These are phyloP conservation scores for Naematelia encephala DNA, from an alignment of 768 basidiomycete species.

Conservation along the genomic window DNA sequence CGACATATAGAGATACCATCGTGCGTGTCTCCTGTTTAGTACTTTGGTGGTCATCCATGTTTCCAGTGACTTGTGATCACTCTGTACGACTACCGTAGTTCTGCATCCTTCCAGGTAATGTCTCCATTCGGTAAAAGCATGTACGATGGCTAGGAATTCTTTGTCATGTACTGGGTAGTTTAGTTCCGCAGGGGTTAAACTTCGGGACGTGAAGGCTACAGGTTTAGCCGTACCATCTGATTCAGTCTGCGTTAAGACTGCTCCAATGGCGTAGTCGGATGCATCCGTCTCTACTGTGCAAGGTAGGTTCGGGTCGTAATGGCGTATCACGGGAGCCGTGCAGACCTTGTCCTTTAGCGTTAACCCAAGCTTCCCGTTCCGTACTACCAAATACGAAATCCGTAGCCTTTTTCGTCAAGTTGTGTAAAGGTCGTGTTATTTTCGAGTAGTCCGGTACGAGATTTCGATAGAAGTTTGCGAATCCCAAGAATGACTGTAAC, in stretches of 20 bases:
- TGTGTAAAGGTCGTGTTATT: slow-evolving; percentile 39
- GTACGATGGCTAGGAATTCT: slow-evolving; percentile 57
- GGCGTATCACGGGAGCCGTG: slow-evolving; percentile 18
- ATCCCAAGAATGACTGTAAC: slow-evolving; percentile 54
- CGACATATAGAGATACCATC: slow-evolving; percentile 49
- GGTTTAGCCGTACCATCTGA: slow-evolving; percentile 26
- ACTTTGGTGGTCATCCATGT: slow-evolving; percentile 30
- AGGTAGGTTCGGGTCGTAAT: slow-evolving; percentile 6
- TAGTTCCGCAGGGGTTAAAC: slow-evolving; percentile 42
- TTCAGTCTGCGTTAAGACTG: slow-evolving; percentile 37
- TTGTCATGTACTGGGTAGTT: slow-evolving; percentile 59
- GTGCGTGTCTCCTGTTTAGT: slow-evolving; percentile 54
- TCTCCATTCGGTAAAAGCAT: slow-evolving; percentile 21
- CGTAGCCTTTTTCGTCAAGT: slow-evolving; percentile 26
- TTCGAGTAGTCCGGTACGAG: slow-evolving; percentile 53
- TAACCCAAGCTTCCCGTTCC: slow-evolving; percentile 3
- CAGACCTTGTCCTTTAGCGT: slow-evolving; percentile 26
- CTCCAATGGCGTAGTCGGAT: slow-evolving; percentile 46
- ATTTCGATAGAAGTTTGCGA: slow-evolving; percentile 55
- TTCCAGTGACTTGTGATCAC: background rate
- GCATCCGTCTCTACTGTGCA: slow-evolving; percentile 32
- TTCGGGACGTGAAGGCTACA: slow-evolving; percentile 50
- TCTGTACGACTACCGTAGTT: background rate
- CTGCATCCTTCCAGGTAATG: slow-evolving; percentile 10
- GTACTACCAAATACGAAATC: slow-evolving; percentile 7